These are phyloP conservation scores for Apiotrichum brassicae DNA, from an alignment of 1,284 basidiomycete genomes.

Conservation along the genomic window DNA sequence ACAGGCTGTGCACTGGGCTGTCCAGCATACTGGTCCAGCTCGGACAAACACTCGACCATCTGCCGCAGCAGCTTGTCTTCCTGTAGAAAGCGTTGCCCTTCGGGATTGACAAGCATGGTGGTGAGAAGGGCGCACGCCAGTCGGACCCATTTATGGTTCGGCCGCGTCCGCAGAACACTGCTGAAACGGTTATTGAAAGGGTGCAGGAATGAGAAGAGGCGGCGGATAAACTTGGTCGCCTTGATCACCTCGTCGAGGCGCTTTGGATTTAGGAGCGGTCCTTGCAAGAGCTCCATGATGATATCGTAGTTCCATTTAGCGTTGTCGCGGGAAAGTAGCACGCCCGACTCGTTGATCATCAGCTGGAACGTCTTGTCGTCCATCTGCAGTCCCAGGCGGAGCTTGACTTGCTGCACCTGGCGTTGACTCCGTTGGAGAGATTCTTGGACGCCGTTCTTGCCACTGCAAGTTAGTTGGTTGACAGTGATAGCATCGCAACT, in stretches of 20 bases:
- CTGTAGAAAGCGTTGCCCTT: conserved; percentile 73
- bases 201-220: conserved; percentile 86
- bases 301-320: conserved; percentile 89
- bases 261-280: conserved; percentile 82
- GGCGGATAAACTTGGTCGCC: conserved; percentile 77
- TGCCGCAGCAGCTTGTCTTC: conserved; percentile 86
- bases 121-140: conserved; percentile 74
- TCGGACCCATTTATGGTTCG: conserved; percentile 73
- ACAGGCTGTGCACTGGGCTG: conserved; percentile 58
- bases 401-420: conserved; percentile 81
- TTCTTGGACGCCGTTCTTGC: conserved; percentile 54
- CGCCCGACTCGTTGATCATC: conserved; percentile 75
- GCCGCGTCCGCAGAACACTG: conserved; percentile 64
- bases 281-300: conserved; percentile 83
- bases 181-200: conserved; percentile 83
- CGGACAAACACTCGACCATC: conserved; percentile 78
- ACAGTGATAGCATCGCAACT: conserved; percentile 65
- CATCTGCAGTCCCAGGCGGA: conserved; percentile 84
- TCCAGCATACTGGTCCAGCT: conserved; percentile 67
- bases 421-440: conserved; percentile 78
- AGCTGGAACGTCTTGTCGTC: conserved; percentile 84
- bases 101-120: conserved; percentile 73
- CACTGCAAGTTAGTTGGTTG: conserved; percentile 75
- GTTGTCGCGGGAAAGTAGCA: conserved; percentile 62
- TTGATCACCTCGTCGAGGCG: conserved; percentile 94